Evolutionary conservation across 2,329 filamentous ascomycete genomes (phyloP).

Genomic region (Cercospora citrullina): DNA sequence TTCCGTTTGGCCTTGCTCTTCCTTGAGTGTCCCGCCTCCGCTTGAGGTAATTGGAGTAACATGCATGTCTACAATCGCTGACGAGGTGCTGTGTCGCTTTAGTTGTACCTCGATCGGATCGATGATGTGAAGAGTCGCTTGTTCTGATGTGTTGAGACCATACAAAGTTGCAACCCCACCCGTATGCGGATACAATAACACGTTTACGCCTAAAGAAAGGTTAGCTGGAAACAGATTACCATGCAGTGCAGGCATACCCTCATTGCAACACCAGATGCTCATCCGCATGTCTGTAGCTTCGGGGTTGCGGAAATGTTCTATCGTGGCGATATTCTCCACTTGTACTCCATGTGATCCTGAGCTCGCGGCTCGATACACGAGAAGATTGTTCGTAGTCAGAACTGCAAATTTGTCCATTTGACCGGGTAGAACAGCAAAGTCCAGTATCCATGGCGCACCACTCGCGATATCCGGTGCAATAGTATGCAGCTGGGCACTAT

Average conservation of each 20-base stretch:
- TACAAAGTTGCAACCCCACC: neutral
- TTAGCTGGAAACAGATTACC: slow-evolving; percentile 1
- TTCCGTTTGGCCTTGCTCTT: neutral
- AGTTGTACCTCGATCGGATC: neutral
- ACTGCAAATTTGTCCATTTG: slow-evolving; percentile 57
- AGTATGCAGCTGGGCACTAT: slow-evolving; percentile 30
- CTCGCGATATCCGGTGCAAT: slow-evolving; percentile 33
- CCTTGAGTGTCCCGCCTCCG: neutral
- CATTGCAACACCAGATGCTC: slow-evolving; percentile 32
- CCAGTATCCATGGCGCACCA: slow-evolving; percentile 55
- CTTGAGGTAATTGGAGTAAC: neutral
- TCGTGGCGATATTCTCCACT: slow-evolving; percentile 46
- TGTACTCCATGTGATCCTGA: slow-evolving; percentile 13
- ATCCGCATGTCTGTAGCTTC: slow-evolving; percentile 55
- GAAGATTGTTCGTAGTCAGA: slow-evolving; percentile 56
- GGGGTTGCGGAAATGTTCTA: slow-evolving; percentile 56
- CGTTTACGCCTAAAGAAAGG: neutral
- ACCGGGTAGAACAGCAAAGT: slow-evolving; percentile 53
- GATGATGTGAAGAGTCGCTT: neutral
- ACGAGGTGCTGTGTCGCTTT: neutral
- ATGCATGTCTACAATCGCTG: neutral
- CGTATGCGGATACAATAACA: slow-evolving; percentile 17
- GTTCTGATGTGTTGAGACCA: neutral
- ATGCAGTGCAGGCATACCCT: slow-evolving; percentile 34
- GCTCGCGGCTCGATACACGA: slow-evolving; percentile 38